These are phyloP conservation scores for Coniferiporia weirii DNA, from an alignment of 1,284 basidiomycete species.

Conservation along the genomic window DNA sequence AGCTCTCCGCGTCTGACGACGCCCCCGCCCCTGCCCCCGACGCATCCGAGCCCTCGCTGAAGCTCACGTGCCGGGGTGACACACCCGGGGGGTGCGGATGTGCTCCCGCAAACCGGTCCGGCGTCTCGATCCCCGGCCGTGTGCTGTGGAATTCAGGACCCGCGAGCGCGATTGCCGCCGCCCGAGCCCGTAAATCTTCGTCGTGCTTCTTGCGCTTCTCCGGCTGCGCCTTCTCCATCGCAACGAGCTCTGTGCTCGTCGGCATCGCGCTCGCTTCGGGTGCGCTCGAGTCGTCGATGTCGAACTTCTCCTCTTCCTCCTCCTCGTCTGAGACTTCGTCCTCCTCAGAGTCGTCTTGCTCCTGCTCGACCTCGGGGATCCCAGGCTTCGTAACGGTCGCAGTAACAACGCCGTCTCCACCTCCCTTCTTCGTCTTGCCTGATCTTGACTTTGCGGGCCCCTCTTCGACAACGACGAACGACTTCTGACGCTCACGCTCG, in stretches of 20 bases:
- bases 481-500: conserved; percentile 94
- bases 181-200: conserved; percentile 28
- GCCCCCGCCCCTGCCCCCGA: neutral
- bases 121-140: conserved; percentile 56
- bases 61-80: conserved; percentile 51
- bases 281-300: conserved; percentile 81
- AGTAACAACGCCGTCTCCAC: conserved; percentile 4
- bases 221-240: conserved; percentile 29
- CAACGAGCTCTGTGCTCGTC: conserved; percentile 16
- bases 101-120: conserved; percentile 68
- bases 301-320: conserved; percentile 74
- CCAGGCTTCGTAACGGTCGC: conserved; percentile 11
- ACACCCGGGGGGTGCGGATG: conserved; percentile 52
- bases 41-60: conserved; percentile 24
- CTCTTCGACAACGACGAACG: conserved; percentile 96
- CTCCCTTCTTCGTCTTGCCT: conserved; percentile 24
- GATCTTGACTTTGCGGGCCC: conserved; percentile 45
- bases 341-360: conserved; percentile 51
- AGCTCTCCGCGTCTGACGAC: neutral
- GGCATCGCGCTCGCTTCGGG: conserved; percentile 40
- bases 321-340: conserved; percentile 38
- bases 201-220: conserved; percentile 18
- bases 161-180: conserved; percentile 32
- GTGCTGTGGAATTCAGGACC: conserved; percentile 16
- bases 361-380: conserved; percentile 33